Base-by-base conservation (phyloP, 805 yeast species). In the Saccharomyces paradoxus region DNA sequence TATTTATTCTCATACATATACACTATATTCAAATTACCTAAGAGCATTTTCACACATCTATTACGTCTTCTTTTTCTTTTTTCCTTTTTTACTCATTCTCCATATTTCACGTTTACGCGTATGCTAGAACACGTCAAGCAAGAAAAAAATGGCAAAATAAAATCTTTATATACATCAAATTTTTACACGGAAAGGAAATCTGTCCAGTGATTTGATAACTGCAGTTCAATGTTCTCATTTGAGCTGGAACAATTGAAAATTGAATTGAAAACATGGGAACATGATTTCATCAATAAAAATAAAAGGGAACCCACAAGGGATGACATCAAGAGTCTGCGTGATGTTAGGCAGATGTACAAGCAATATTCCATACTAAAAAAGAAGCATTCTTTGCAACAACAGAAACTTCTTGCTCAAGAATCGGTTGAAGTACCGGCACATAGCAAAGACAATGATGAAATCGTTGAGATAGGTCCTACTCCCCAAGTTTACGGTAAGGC, bases 401-500 rank as follows among this genome's bases (percentile, higher is more conserved):
- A 17, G 53, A 41, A 9, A 37, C 12, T 8, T 17, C 4, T 17
- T 17, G 24, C 3, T n/a, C 24, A 50, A 59, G 21, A 56, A 57
- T 27, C 53, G 53, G 31, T 49, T 8, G 56, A 53, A 26, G 29
- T 32, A 31, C 59, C 56, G 4, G 44, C 17, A n/a, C 24, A 37
- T 37, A 37, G 1, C 12, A 17, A 17, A 8, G 12, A 17, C 12
- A 4, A 37, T 4, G 44, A 9, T 21, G 44, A 37, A 37, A 17
- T 37, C 49, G 50, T 62, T 0, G 86, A 82, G 56, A 65, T 88
- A 12, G 96, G 96, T 0, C 96, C 96, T 0, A 89, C 96, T 0
- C 96, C 96, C 0, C 96, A 89, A 61, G 77, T 88, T 9, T 77
- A 84, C 57, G 96, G 96, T 0, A 79, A 85, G 53, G 87, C 87